Evolutionary conservation across 2,329 filamentous ascomycete genomes (phyloP).

Genomic region (Lachnellula occidentalis): DNA sequence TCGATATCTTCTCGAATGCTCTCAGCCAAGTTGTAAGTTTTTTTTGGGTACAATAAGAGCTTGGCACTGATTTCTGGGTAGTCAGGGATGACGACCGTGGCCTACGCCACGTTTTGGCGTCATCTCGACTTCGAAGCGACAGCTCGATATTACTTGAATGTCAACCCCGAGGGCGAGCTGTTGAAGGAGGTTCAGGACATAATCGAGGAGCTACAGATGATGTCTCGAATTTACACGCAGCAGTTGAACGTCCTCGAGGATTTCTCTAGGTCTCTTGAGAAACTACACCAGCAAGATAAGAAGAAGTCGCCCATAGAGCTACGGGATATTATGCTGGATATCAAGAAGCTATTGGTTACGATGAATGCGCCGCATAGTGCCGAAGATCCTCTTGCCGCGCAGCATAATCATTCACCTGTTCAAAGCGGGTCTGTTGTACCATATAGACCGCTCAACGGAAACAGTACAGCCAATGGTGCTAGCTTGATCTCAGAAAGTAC

Average conservation of each 20-base stretch:
- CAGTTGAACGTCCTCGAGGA: slow-evolving; percentile 19
- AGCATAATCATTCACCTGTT: not conserved
- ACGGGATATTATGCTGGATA: slow-evolving; percentile 1
- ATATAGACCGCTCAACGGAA: not conserved
- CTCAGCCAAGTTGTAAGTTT: slow-evolving; percentile 36
- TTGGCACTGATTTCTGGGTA: slow-evolving; percentile 5
- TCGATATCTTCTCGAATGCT: slow-evolving; percentile 38
- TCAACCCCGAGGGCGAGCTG: slow-evolving; percentile 34
- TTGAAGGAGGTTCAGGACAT: slow-evolving; percentile 41
- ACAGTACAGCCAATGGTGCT: not conserved
- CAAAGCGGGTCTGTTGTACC: not conserved
- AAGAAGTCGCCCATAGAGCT: not conserved
- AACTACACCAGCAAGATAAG: not conserved
- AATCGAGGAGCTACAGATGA: slow-evolving; percentile 41
- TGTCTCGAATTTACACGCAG: slow-evolving; percentile 34
- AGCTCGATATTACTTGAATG: slow-evolving; percentile 5
- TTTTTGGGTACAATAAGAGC: no score
- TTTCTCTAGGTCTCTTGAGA: slow-evolving; percentile 1
- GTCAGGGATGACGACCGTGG: slow-evolving; percentile 35
- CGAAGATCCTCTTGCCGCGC: not conserved
- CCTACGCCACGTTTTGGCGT: slow-evolving; percentile 34
- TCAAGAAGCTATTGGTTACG: not conserved
- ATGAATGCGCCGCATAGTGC: not conserved
- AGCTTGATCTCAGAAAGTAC: not conserved
- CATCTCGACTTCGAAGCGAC: not conserved